Evolutionary conservation across 768 basidiomycete genomes (phyloP).

Genomic region (Galerina sulciceps): DNA sequence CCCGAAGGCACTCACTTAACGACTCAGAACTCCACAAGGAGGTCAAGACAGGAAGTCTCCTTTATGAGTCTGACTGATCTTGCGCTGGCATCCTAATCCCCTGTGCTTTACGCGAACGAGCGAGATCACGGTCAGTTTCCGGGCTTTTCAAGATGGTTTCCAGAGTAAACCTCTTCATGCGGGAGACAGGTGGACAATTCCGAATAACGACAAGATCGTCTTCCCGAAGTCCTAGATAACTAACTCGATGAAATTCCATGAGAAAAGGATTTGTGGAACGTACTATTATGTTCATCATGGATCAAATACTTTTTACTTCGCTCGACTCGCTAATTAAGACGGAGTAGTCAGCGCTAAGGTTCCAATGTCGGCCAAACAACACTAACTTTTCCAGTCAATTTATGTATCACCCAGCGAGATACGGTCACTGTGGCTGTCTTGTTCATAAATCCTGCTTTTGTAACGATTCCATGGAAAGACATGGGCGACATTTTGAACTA

Average conservation of each 20-base stretch:
- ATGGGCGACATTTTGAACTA: constrained; percentile 69
- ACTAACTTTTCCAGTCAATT: constrained; percentile 76
- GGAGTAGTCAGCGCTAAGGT: neutral
- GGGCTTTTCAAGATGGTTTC: constrained; percentile 73
- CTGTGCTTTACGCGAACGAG: constrained; percentile 30
- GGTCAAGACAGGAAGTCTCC: constrained; percentile 1
- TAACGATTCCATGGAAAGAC: constrained; percentile 74
- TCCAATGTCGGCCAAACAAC: neutral
- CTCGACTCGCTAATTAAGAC: constrained; percentile 61
- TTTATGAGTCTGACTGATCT: constrained; percentile 17
- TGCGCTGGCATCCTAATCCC: constrained; percentile 11
- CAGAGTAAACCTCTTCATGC: constrained; percentile 75
- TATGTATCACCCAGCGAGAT: constrained; percentile 72
- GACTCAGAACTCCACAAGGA: neutral
- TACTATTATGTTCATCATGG: constrained; percentile 76
- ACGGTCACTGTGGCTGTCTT: constrained; percentile 88
- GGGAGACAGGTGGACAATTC: constrained; percentile 82
- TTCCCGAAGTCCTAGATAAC: constrained; percentile 56
- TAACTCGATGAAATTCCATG: constrained; percentile 1
- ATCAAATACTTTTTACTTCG: constrained; percentile 78
- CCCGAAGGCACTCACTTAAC: neutral
- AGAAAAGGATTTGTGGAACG: constrained; percentile 25
- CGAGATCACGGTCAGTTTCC: constrained; percentile 57
- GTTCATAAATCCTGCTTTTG: constrained; percentile 81
- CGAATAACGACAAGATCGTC: constrained; percentile 79